Evolutionary conservation across 2,329 filamentous ascomycete species (phyloP).

Genomic region (Phyllosticta paracitricarpa): DNA sequence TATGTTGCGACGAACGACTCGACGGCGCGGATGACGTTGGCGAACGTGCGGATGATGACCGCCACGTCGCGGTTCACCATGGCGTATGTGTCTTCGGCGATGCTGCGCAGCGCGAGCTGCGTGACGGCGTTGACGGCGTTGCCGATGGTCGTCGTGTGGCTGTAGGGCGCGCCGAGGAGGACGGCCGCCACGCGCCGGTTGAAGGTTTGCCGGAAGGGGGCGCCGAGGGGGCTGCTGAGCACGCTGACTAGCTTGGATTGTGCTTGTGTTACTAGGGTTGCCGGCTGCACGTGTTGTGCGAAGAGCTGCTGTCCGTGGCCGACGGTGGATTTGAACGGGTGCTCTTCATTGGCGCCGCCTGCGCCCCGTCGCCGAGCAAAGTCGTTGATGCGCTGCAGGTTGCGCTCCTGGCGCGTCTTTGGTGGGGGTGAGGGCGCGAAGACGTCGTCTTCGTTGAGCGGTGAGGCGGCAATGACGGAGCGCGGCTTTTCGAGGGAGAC

Average conservation of each 20-base stretch:
- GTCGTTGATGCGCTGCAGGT: constrained; percentile 32
- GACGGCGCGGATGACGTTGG: constrained; percentile 55
- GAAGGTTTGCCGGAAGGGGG: constrained; percentile 62
- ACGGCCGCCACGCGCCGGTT: constrained; percentile 53
- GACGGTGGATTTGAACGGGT: background rate
- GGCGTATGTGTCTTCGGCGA: constrained; percentile 74
- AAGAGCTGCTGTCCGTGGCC: background rate
- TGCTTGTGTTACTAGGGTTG: background rate
- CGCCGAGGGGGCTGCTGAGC: constrained; percentile 39
- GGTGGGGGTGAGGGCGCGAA: constrained; percentile 33
- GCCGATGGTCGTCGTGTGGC: constrained; percentile 37
- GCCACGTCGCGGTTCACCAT: constrained; percentile 78
- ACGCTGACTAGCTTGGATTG: constrained; percentile 12
- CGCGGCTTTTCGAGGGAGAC: constrained; percentile 10
- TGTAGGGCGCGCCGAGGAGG: constrained; percentile 65
- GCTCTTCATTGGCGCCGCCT: constrained; percentile 15
- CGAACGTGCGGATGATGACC: constrained; percentile 62
- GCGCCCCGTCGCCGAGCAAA: constrained; percentile 35
- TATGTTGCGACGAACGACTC: constrained; percentile 53
- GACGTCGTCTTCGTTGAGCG: constrained; percentile 39
- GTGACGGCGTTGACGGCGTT: constrained; percentile 58
- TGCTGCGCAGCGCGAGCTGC: constrained; percentile 59
- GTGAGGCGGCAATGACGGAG: constrained; percentile 11
- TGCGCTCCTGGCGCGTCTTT: constrained; percentile 25
- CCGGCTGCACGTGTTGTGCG: background rate